Conservation (phyloP, 192 early-diverging fungal genomes). For the Mortierella antarctica region DNA sequence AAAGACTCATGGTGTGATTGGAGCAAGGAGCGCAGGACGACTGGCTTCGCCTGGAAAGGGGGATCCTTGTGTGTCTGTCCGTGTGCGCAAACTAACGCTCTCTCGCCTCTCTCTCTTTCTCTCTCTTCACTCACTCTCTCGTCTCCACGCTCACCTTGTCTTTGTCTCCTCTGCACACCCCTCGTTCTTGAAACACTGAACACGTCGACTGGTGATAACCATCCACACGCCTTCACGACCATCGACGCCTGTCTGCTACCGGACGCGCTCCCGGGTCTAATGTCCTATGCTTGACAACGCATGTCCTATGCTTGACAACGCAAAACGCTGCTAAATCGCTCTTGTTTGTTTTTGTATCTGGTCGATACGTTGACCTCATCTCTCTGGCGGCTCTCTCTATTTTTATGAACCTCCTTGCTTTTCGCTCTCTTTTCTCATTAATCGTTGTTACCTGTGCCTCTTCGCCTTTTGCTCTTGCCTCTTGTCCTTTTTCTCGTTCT, state of each 20-base stretch:
- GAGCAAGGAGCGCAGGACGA: too few relatives aligned
- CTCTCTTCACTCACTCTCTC: background rate
- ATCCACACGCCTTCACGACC: too few relatives aligned
- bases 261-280: too few relatives aligned
- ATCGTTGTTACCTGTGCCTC: background rate
- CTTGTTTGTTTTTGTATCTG: slow-evolving; percentile 4
- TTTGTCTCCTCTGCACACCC: background rate
- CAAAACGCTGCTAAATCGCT: background rate
- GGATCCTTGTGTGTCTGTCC: too few relatives aligned
- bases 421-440: background rate
- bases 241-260: too few relatives aligned
- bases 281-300: too few relatives aligned
- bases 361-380: background rate
- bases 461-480: background rate
- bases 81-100: too few relatives aligned
- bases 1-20: too few relatives aligned
- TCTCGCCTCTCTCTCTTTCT: background rate
- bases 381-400: slow-evolving; percentile 1
- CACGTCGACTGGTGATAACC: too few relatives aligned
- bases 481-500: background rate
- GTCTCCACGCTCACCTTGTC: background rate
- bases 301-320: too few relatives aligned
- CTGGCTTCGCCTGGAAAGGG: too few relatives aligned
- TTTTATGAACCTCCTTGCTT: slow-evolving; percentile 16
- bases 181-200: background rate